Base-by-base conservation (phyloP, 2,329 filamentous ascomycete genomes). In the Pezicula radicicola region DNA sequence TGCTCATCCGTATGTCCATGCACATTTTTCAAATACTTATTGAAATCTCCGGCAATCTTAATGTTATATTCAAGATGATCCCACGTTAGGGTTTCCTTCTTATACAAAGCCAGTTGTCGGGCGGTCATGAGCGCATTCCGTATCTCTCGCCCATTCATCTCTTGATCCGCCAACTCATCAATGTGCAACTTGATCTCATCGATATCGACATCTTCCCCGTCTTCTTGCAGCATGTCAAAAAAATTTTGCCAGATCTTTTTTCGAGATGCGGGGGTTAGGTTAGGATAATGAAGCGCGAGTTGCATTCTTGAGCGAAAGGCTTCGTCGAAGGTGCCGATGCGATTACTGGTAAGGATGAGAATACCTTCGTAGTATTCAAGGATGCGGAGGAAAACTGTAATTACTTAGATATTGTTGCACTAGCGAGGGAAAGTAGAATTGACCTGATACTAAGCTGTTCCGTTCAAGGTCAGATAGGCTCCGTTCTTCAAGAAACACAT, bases 271-370 rank as follows among this genome's bases (percentile, higher is more conserved):
- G 37, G 19, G 4, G 46, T 47, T 8, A 56, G 58, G 16, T 45
- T 28, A 3, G 19, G 43, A 36, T 54, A 60, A n/a, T 47, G 36
- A 15, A 60, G 54, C 2, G 48, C 42, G n/a, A 60, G 44, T 19
- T 66, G 63, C 10, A 65, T 59, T 8, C 63, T 55, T 12, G 55
- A 60, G 16, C 62, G 54, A 46, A 66, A 61, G 6, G 63, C 63
- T 18, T 54, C 54, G 36, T 66, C 63, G 40, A 65, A 60, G 1
- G 49, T 44, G 15, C 54, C 55, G 5, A 63, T 56, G 3, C 63
- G 60, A 37, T 66, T 65, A 4, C 59, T 64, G 1, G 67, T 70
- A n/a, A 70, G 55, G 36, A 70, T 68, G 0, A 70, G 50, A 37
- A 70, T 66, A 4, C 66, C 68, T 9, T 48, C 36, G 21, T 48